Evolutionary conservation across 208 protist genomes (phyloP).

Genomic region (Trypanosoma caninum): DNA sequence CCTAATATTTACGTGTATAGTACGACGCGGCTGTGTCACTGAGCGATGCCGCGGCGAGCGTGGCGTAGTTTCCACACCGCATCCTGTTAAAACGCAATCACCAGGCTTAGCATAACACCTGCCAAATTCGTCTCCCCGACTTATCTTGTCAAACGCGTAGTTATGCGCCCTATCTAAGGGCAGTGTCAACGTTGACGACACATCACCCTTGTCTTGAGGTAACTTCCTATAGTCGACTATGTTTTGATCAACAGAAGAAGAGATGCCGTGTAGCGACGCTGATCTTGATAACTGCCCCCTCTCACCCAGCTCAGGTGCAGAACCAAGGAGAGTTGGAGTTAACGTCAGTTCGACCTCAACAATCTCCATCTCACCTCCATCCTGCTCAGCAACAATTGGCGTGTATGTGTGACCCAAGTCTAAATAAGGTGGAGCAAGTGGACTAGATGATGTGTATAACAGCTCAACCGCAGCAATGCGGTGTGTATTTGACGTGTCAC

Average conservation of each 20-base stretch:
- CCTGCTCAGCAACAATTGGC: not conserved
- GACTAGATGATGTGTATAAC: slow-evolving; percentile 22
- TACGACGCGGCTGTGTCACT: slow-evolving; percentile 7
- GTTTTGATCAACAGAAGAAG: not conserved
- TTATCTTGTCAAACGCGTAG: not conserved
- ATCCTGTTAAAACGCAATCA: slow-evolving; percentile 10
- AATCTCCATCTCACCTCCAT: not conserved
- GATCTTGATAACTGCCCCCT: not conserved
- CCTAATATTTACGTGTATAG: slow-evolving; percentile 1
- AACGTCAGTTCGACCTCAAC: slow-evolving; percentile 17
- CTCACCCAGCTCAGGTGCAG: not conserved
- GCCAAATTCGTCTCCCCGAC: not conserved
- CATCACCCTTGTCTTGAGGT: not conserved
- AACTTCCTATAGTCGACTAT: not conserved
- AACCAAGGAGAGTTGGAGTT: slow-evolving; percentile 7
- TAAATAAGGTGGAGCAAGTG: not conserved
- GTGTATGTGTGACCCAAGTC: not conserved
- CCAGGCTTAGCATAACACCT: not conserved
- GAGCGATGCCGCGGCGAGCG: slow-evolving; percentile 6
- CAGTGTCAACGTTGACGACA: not conserved
- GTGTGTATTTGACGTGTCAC: slow-evolving; percentile 47
- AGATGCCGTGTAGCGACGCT: not conserved
- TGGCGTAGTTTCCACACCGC: not conserved
- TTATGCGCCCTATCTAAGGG: not conserved
- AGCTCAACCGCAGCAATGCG: slow-evolving; percentile 44